Evolutionary conservation across 2,329 filamentous ascomycete species (phyloP), one percentile per base, ranked within the genome.

Genomic region (Aspergillus sp.): DNA sequence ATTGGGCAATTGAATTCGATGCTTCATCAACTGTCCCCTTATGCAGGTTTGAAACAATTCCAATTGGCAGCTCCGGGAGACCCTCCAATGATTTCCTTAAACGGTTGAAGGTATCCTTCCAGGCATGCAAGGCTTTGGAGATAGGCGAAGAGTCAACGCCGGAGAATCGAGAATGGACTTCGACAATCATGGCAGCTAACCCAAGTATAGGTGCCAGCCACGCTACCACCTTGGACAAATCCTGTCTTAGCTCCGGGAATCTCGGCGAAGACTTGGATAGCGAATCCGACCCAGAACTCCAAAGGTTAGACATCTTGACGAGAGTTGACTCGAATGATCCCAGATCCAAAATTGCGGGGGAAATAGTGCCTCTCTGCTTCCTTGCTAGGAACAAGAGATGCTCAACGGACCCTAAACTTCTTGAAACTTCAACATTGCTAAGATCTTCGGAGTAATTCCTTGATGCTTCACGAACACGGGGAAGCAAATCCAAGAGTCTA

Each of bases 401-500:
- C 62, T 98, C 93, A n/a, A 96, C 72, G 51, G 88, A 88, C 0
- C 89, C 89, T 39, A 87, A 78, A 61, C 89, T 90, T 58, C 90
- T 79, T 34, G 79, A 77, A 6, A 93, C 78, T 55, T 96, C 89
- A 7, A 88, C 84, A 34, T 82, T 77, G 36, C 86, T 95, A 33
- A 98, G 70, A 51, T 98, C 94, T 32, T 88, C 84, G 0, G 87
- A 89, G 65, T 95, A 89, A 40, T 88, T 83, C 50, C 82, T 76
- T 7, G 81, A 73, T 28, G 83, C 76, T 34, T 78, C 73, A 56
- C 91, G 80, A 39, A 86, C 79, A 52, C 78, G 77, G 11, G 84
- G 79, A 52, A 86, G 80, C 9, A 90, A 65, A 59, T 91, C 87
- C 27, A 96, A 70, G 28, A 88, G 75, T 59, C 87, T 85, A 65